phyloP scores from a whole-genome alignment of 139 green algal species.

The Auxenochlorella pyrenoidosa region DNA sequence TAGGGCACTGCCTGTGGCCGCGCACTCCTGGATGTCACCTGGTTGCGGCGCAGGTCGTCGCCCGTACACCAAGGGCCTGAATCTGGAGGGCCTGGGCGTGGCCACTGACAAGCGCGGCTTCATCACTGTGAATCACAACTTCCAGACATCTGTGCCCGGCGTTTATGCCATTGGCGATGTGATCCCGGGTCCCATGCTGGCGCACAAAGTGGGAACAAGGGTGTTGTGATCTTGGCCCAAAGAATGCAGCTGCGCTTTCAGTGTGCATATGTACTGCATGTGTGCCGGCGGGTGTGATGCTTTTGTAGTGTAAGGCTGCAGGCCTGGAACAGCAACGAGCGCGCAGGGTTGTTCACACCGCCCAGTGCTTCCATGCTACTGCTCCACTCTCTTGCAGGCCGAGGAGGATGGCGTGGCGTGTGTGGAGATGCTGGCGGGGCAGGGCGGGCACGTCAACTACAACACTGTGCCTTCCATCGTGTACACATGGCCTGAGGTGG shows the following conservation, averaged over 20 bases:
- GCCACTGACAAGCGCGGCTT: constrained; percentile 79
- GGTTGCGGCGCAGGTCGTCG: constrained; percentile 64
- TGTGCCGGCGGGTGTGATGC: too few relatives aligned
- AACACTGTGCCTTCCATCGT: constrained; percentile 95
- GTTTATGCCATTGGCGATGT: constrained; percentile 96
- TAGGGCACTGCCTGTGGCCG: not conserved
- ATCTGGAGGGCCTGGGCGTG: constrained; percentile 91
- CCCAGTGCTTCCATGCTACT: not conserved
- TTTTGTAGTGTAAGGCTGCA: too few relatives aligned
- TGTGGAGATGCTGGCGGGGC: constrained; percentile 94
- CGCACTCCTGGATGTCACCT: not conserved
- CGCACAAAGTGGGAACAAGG: constrained; percentile 84
- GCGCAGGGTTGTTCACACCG: not conserved
- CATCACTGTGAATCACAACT: constrained; percentile 86
- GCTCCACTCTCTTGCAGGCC: constrained; percentile 53
- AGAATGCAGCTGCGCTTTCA: too few relatives aligned
- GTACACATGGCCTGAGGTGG: constrained; percentile 97
- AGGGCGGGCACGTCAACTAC: constrained; percentile 98
- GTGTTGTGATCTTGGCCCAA: too few relatives aligned
- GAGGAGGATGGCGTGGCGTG: constrained; percentile 98
- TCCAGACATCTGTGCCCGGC: constrained; percentile 64
- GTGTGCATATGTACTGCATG: too few relatives aligned
- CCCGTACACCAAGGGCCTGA: constrained; percentile 80
- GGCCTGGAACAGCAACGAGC: too few relatives aligned
- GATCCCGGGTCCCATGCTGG: constrained; percentile 96